Base-by-base conservation (phyloP, 2,329 filamentous ascomycete genomes). In the Peltaster fructicola region DNA sequence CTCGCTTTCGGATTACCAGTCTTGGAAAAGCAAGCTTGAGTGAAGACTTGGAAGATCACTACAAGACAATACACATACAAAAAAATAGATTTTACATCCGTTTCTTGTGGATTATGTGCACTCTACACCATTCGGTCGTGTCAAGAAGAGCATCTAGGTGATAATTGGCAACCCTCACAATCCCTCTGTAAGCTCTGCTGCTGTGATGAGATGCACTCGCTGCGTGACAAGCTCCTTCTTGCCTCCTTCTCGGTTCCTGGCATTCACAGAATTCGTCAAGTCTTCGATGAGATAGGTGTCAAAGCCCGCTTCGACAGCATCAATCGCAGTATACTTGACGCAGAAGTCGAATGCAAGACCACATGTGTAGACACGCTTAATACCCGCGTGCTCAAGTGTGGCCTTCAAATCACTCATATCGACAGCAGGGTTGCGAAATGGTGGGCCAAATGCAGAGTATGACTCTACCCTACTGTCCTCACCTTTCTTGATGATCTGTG, bases 331-430 rank as follows among this genome's bases (percentile, higher is more conserved):
- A 33, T 55, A 65, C 45, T 70, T 74, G 27, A 95, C 84, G 48
- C 88, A 98, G 49, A 78, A 92, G 51, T 95, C 88, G 10, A 70
- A 73, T 3, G 88, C 85, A 27, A 98, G 47, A 0, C 88, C 88
- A 1, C 80, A 81, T 12, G 88, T 68, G 47, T 73, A 93, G 5
- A 93, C 78, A 47, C 90, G 66, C 5, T 77, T 81, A 14, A 91
- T 57, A 1, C 53, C 57, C 9, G 55, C 56, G 3, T 57, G 57
- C 25, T 50, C 60, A 37, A 98, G 48, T 23, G 58, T 43, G 1
- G 44, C 53, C 2, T 61, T 63, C 14, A 95, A 56, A 8, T 72
- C 71, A 40, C 66, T 73, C 40, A 53, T 68, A 14, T 56, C 57
- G 8, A 75, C 57, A 15, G 53, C 54, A 2, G 71, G 69, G 5